Percentiles rank a stretch among this genome's conserved stretches.
phyloP scores from a whole-genome alignment of 768 basidiomycete genomes.

The Pulveroboletus sp. region DNA sequence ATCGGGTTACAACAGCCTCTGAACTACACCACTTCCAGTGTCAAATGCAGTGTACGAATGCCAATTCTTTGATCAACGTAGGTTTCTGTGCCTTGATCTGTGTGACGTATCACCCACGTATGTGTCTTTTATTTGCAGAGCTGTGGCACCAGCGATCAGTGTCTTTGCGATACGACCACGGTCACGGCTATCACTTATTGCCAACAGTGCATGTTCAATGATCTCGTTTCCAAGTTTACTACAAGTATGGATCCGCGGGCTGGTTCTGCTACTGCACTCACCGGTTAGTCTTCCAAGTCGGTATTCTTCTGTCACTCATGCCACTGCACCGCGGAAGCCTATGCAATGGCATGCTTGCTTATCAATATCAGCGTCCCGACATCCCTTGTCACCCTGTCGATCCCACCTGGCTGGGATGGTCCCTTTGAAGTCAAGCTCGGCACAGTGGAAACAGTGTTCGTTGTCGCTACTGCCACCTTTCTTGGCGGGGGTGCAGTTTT shows the following conservation, averaged over 20 bases:
- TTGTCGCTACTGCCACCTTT: slow-evolving; percentile 40
- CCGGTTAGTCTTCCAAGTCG: slow-evolving; percentile 37
- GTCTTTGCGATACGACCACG: slow-evolving; percentile 49
- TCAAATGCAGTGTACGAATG: slow-evolving; percentile 24
- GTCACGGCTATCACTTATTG: slow-evolving; percentile 44
- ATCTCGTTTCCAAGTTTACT: slow-evolving; percentile 47
- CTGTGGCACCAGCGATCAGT: slow-evolving; percentile 44
- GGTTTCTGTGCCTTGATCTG: neutral
- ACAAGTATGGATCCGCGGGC: slow-evolving; percentile 46
- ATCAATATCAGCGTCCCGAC: slow-evolving; percentile 38
- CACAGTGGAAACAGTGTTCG: slow-evolving; percentile 39
- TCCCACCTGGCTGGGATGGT: slow-evolving; percentile 59
- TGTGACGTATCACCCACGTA: neutral
- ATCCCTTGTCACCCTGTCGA: slow-evolving; percentile 36
- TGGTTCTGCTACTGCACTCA: slow-evolving; percentile 56
- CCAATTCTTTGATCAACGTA: slow-evolving; percentile 23
- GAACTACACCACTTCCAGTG: slow-evolving; percentile 14
- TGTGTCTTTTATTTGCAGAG: slow-evolving; percentile 20
- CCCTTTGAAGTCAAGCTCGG: slow-evolving; percentile 47
- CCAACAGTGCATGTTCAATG: slow-evolving; percentile 64
- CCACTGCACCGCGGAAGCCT: slow-evolving; percentile 39
- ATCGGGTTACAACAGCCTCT: neutral
- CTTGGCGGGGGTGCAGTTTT: slow-evolving; percentile 46
- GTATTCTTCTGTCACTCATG: neutral
- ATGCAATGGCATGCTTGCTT: slow-evolving; percentile 42